Evolutionary conservation across 371 early-diverging fungal genomes (phyloP), one percentile per base, ranked within the genome.

Genomic region (Lichtheimia ramosa): DNA sequence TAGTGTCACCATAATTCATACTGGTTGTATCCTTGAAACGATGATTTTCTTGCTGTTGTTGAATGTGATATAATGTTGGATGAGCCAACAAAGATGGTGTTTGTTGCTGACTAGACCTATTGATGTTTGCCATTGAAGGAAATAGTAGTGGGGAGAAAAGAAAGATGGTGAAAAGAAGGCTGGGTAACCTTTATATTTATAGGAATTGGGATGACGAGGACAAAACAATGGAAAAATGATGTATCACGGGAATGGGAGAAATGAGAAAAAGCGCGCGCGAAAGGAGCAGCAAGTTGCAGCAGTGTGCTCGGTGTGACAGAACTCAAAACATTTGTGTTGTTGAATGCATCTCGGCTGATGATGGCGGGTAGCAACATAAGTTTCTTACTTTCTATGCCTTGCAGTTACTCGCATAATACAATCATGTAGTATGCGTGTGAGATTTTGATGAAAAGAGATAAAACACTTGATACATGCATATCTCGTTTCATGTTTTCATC

Each of bases 1-100:
- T n/a, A n/a, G n/a, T 58, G 5, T 51, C 48, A n/a, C 58, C 59
- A 14, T 51, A 41, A 10, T 51, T 58, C 20, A 48, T 51, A 4
- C 8, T 34, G 34, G 34, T 34, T 27, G 52, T 42, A 5, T 59
- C 59, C 46, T 59, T 62, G 23, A 66, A 52, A 34, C 34, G 34
- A 34, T 34, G 6, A 34, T 8, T 34, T 34, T 34, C 34, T 21
- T 56, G 49, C 54, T 52, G 57, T 55, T 59, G 59, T 16, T 68
- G 68, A 8, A 68, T 23, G 34, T 68, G 69, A 52, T 68, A 68
- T 24, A 61, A 16, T 14, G 69, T 64, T n/a, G 69, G 64, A 49
- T 64, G 54, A 3, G 61, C 48, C 20, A 68, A 46, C 12, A 53
- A 53, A 46, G 56, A 58, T 13, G 34, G 18, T 46, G 42, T 23